Evolutionary conservation across 164 flowering plant species (phyloP), one percentile per base, ranked within the genome.

Genomic region (Dillenia suffruticosa): DNA sequence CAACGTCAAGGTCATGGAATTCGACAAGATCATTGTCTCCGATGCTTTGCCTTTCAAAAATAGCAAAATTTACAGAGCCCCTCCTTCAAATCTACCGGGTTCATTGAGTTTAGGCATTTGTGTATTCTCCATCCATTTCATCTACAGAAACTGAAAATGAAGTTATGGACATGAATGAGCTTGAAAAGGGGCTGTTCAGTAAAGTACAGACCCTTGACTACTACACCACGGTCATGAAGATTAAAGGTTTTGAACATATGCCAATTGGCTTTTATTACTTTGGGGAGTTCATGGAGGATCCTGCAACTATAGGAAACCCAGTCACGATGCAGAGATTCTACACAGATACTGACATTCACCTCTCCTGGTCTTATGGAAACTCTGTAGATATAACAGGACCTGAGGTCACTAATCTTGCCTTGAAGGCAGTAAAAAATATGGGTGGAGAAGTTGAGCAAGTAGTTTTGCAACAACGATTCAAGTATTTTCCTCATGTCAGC

Each of bases 301-400:
- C 92, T 51, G 68, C 77, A 53, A 80, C 86, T 12, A 80, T 89
- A 44, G 96, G 92, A 49, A 22, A 89, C 67, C 96, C 96, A 14
- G 92, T 89, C 54, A 90, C 92, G 44, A 80, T 89, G 88, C 92
- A 89, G 76, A 89, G 68, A 68, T 89, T 84, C 72, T 86, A 80
- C 58, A 75, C 74, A 3, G 88, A 86, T 60, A 81, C 90, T 2
- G 65, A 89, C 63, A 69, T 89, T 65, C 84, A 81, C 75, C 63
- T 89, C 54, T 84, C 86, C 78, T 89, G 96, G 96, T 89, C 96
- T 12, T 89, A 89, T 46, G 96, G 96, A 5, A 82, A 89, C 63
- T 79, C 90, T 15, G 70, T 48, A 1, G 76, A 83, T 62, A 73
- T 86, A 44, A 73, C 8, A 52, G 92, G 86, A 52, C 67, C 67